Conservation (phyloP, 148 eudicot species). For the Euryodendron excelsum region DNA sequence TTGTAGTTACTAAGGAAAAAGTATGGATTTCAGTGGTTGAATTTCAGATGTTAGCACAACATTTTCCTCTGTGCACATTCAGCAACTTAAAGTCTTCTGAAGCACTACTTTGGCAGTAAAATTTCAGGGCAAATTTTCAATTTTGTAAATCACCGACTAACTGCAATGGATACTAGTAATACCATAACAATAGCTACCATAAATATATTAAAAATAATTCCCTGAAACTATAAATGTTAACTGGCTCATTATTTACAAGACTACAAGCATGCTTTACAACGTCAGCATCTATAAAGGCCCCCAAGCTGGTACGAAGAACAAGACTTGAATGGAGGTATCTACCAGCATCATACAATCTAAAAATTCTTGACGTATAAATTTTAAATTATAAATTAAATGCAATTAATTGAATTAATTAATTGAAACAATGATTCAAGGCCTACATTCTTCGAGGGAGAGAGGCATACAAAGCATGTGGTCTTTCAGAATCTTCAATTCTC, state of each 20-base stretch:
- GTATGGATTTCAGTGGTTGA: background rate
- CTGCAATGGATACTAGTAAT: background rate
- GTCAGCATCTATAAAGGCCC: background rate
- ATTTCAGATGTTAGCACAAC: background rate
- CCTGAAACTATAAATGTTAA: background rate
- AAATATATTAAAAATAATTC: background rate
- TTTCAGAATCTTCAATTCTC: constrained; percentile 3
- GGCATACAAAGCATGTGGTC: background rate
- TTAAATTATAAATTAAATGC: background rate
- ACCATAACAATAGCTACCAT: background rate
- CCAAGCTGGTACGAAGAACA: background rate
- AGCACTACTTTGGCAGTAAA: background rate
- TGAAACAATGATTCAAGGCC: constrained; percentile 1
- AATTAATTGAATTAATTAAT: constrained; percentile 3
- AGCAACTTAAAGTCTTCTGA: background rate
- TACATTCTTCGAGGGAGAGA: background rate
- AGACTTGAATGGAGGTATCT: background rate
- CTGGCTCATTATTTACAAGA: background rate
- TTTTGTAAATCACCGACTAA: background rate
- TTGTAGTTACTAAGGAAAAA: background rate
- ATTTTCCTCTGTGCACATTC: background rate
- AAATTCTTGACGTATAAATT: background rate
- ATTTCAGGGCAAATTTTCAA: background rate
- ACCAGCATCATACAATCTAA: background rate
- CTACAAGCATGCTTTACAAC: background rate